Evolutionary conservation across 1,139 yeast species (phyloP), one percentile per base, ranked within the genome.

Genomic region (Candida tropicalis): DNA sequence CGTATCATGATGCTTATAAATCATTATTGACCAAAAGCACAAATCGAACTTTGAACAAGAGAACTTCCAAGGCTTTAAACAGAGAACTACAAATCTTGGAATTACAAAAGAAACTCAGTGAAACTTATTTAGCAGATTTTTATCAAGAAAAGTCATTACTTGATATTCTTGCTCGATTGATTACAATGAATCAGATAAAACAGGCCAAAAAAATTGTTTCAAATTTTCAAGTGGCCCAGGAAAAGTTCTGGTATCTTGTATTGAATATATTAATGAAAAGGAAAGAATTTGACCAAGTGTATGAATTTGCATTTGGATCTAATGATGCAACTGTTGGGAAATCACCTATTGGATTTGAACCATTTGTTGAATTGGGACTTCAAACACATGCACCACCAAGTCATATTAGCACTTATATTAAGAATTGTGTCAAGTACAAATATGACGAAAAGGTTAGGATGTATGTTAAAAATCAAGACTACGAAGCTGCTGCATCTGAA

Each of bases 291-390:
- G 87, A 82, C 23, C 82, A 79, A 39, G 62, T 91, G 28, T 78
- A 69, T 47, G 73, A 72, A 45, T 76, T 77, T 52, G 61, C 70
- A 23, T 58, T 66, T 6, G 60, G 74, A 8, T 47, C 62, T 3
- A 50, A 55, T 4, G 49, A 52, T 29, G 57, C 58, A 27, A 48
- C 54, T 1, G 44, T 50, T n/a, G 72, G 74, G 43, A 82, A 78
- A 53, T 77, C 95, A 0, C 89, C 91, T 0, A 85, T 89, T 43
- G 95, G 95, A 0, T 86, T 83, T 51, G 75, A 74, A 49, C 81
- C 84, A 2, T 82, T 89, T 51, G 85, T 75, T 39, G 70, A 75
- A 10, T 73, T 77, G 28, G 75, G 81, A 25, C 52, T 81, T 36
- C 69, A 69, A 23, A 68, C 76, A 26, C 77, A 78, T 1, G 84